Base-by-base conservation (phyloP, 2,329 filamentous ascomycete genomes). In the Fusarium sp. region DNA sequence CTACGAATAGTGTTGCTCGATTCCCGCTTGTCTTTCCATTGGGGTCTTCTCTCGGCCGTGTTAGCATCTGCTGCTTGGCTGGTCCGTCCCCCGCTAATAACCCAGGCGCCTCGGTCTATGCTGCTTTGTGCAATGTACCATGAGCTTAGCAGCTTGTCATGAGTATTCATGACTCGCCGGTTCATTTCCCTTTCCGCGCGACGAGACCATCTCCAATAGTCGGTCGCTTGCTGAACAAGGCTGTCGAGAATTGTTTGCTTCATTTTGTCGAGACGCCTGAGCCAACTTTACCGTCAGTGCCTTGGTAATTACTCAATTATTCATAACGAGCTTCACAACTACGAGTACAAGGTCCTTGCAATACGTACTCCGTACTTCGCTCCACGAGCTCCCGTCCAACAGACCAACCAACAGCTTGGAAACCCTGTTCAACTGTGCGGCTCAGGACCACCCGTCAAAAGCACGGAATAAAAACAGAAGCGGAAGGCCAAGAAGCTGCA, bases 161-260 rank as follows among this genome's bases (percentile, higher is more conserved):
- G 62, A 67, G 67, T 45, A 50, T 66, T 71, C 20, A 76, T 75
- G 73, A 75, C 73, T 75, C 73, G 73, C 59, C 65, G 63, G 45
- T 47, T 70, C 70, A 76, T 75, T 74, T 75, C 73, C 73, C 68
- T 76, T 54, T 64, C 40, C 59, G 66, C 67, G 59, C 61, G 68
- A 50, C 37, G 50, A 63, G 61, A 38, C 72, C 58, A 58, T 65
- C 66, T 60, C 57, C 71, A 75, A 75, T 74, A 72, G 68, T 65
- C 62, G 58, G 40, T 30, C 54, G 57, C 57, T 61, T 63, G 45
- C 40, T 40, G 54, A 32, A 65, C 63, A 71, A 57, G 71, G 72
- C 72, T 74, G 68, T 27, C 67, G 22, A 17, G 15, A 47, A 67
- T 37, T 54, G 25, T 8, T 35, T 22, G 15, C 40, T 30, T 61